phyloP scores from a whole-genome alignment of 2,329 filamentous ascomycete species.

The Bipolaris cookei region DNA sequence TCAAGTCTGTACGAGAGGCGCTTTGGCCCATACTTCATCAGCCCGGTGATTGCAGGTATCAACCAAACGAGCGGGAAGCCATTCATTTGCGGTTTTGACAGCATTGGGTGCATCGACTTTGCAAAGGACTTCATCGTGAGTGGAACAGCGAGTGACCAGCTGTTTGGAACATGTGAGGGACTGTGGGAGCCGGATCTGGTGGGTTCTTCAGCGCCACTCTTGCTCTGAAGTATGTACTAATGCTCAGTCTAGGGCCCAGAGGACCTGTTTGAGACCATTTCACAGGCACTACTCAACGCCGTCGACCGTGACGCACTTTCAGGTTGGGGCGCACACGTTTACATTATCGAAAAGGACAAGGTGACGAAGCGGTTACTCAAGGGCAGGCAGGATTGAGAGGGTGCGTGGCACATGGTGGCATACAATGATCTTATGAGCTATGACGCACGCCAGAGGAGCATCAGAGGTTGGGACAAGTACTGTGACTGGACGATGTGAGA shows the following conservation, averaged over 20 bases:
- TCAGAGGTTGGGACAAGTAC: slow-evolving; percentile 5
- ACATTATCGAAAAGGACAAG: slow-evolving; percentile 99
- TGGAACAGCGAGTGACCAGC: slow-evolving; percentile 93
- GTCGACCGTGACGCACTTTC: slow-evolving; percentile 96
- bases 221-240: slow-evolving; percentile 12
- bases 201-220: slow-evolving; percentile 23
- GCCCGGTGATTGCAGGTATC: slow-evolving; percentile 90
- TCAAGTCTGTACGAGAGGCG: slow-evolving; percentile 87
- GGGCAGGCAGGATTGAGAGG: slow-evolving; percentile 80
- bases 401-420: slow-evolving; percentile 17
- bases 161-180: slow-evolving; percentile 98
- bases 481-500: slow-evolving; percentile 19
- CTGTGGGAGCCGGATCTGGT: slow-evolving; percentile 98
- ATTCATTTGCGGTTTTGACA: slow-evolving; percentile 99
- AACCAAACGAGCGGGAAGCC: slow-evolving; percentile 93
- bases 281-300: slow-evolving; percentile 91
- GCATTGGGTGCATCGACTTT: slow-evolving; percentile 99
- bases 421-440: slow-evolving; percentile 22
- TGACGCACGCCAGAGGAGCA: slow-evolving; percentile 14
- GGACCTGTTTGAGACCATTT: slow-evolving; percentile 97
- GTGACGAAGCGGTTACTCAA: slow-evolving; percentile 98
- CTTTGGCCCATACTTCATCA: slow-evolving; percentile 97
- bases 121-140: slow-evolving; percentile 99
- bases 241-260: slow-evolving; percentile 71
- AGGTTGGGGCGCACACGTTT: slow-evolving; percentile 97